A percentile compares a stretch with the other conserved stretches of the same genome.
phyloP scores from a whole-genome alignment of 805 yeast species.

The Yarrowia sp. region DNA sequence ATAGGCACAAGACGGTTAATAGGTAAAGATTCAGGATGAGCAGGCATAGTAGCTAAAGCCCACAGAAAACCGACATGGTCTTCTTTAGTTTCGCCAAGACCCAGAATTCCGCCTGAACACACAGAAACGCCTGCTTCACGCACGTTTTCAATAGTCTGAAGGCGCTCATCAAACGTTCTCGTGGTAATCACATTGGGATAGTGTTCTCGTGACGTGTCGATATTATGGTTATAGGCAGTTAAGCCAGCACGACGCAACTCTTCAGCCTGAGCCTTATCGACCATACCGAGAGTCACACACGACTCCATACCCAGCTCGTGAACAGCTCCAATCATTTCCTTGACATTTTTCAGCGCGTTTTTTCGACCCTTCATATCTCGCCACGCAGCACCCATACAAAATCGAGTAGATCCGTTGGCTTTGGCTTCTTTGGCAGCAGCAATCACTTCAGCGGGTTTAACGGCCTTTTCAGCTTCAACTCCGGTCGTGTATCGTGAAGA shows the following conservation, averaged over 20 bases:
- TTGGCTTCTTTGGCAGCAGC: constrained; percentile 64
- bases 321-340: constrained; percentile 62
- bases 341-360: constrained; percentile 58
- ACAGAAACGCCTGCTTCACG: constrained; percentile 62
- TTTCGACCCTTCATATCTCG: constrained; percentile 79
- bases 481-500: constrained; percentile 66
- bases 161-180: constrained; percentile 67
- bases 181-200: constrained; percentile 72
- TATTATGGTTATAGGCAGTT: constrained; percentile 79
- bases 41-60: constrained; percentile 63
- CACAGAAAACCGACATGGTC: constrained; percentile 68
- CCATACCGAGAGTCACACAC: constrained; percentile 81
- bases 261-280: constrained; percentile 60
- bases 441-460: constrained; percentile 60
- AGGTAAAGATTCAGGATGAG: constrained; percentile 83
- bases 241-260: constrained; percentile 64
- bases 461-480: constrained; percentile 63
- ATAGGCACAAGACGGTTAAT: constrained; percentile 76
- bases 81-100: constrained; percentile 69
- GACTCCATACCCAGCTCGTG: constrained; percentile 69
- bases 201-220: constrained; percentile 76
- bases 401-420: constrained; percentile 68
- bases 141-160: constrained; percentile 63
- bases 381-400: constrained; percentile 89
- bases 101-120: constrained; percentile 78